A percentile compares a stretch with the other conserved stretches of the same genome.
Conservation (phyloP, 2,329 filamentous ascomycete genomes). For the Ceratocystis lukuohia region DNA sequence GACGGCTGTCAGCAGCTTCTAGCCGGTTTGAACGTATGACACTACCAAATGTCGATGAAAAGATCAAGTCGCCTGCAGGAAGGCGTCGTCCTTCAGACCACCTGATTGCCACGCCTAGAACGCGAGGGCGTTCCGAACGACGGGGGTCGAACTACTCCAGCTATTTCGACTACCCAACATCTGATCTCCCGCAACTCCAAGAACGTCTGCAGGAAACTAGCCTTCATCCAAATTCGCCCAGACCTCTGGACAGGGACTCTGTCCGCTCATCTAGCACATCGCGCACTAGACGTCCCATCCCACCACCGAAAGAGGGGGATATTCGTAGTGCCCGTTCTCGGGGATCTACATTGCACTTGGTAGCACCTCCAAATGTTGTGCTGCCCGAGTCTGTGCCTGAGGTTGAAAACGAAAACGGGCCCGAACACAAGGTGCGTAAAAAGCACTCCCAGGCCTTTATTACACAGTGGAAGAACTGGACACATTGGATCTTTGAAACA, state of each 20-base stretch:
- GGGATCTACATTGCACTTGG: constrained; percentile 75
- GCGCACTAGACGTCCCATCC: constrained; percentile 57
- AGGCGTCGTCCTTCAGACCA: constrained; percentile 31
- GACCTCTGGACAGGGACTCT: constrained; percentile 66
- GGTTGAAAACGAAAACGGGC: constrained; percentile 21
- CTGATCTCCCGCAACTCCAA: constrained; percentile 64
- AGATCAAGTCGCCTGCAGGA: constrained; percentile 29
- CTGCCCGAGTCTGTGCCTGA: constrained; percentile 24
- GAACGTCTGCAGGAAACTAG: constrained; percentile 35
- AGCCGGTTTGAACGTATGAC: constrained; percentile 72
- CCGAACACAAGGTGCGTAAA: constrained; percentile 37
- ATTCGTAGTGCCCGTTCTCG: constrained; percentile 56
- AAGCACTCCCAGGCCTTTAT: constrained; percentile 46
- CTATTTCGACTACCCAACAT: constrained; percentile 49
- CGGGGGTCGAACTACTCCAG: constrained; percentile 55
- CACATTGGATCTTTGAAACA: constrained; percentile 49
- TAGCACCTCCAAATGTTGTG: constrained; percentile 48
- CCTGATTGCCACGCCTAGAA: constrained; percentile 39
- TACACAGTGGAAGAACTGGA: constrained; percentile 50
- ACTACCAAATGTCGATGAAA: constrained; percentile 66
- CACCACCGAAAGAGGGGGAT: constrained; percentile 72
- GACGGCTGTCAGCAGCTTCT: constrained; percentile 78
- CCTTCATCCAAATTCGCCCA: constrained; percentile 39
- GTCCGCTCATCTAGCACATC: constrained; percentile 65
- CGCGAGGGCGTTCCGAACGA: constrained; percentile 64